Evolutionary conservation across 768 basidiomycete species (phyloP).

Genomic region (Serpula lacrymans): DNA sequence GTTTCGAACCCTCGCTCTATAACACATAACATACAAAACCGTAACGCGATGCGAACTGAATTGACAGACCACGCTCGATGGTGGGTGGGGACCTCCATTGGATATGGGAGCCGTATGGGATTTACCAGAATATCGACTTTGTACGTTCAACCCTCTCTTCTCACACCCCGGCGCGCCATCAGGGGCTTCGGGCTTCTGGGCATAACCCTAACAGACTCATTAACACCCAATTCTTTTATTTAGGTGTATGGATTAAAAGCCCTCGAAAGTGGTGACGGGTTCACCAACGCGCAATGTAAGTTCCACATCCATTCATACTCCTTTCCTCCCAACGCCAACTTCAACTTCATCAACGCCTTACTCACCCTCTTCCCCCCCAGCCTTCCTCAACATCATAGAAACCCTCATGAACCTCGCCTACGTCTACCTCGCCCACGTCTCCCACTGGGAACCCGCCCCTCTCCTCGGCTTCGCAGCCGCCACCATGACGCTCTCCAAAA

Average conservation of each 20-base stretch:
- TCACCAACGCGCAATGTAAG: conserved; percentile 83
- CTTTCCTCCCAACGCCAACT: background rate
- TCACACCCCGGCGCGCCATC: conserved; percentile 19
- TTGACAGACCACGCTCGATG: conserved; percentile 76
- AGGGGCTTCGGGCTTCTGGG: background rate
- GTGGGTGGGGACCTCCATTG: conserved; percentile 85
- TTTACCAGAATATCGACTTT: conserved; percentile 66
- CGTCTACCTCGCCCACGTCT: conserved; percentile 69
- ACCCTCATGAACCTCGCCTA: conserved; percentile 71
- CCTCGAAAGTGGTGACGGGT: conserved; percentile 65
- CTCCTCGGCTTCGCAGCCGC: conserved; percentile 71
- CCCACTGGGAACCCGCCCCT: conserved; percentile 59
- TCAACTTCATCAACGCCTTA: background rate
- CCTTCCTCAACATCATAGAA: conserved; percentile 77
- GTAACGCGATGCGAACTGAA: background rate
- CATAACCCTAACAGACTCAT: background rate
- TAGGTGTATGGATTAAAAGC: conserved; percentile 75
- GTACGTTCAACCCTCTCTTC: conserved; percentile 22
- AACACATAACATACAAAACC: no score
- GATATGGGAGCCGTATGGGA: conserved; percentile 83
- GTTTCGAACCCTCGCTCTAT: no score
- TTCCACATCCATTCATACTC: conserved; percentile 1
- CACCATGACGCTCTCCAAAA: conserved; percentile 84
- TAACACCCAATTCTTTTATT: no score
- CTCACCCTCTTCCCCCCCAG: conserved; percentile 33